A percentile compares a stretch with the other conserved stretches of the same genome.
These are phyloP conservation scores for Aspergillus fischeri DNA, from an alignment of 2,329 filamentous ascomycete species.

Conservation along the genomic window DNA sequence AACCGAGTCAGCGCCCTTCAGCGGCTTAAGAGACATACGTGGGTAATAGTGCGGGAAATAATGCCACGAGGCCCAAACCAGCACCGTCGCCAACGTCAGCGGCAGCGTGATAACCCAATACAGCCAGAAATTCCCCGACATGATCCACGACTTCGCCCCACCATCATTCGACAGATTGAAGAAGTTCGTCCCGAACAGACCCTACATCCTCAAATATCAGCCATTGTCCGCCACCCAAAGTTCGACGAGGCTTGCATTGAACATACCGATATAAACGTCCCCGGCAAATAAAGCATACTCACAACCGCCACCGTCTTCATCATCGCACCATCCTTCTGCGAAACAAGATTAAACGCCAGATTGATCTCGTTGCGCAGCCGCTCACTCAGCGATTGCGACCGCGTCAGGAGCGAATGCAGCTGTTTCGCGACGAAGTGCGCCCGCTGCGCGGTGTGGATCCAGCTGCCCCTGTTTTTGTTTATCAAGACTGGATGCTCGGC, in stretches of 20 bases:
- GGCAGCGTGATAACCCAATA: conserved; percentile 30
- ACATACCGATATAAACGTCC: conserved; percentile 29
- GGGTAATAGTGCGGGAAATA: neutral
- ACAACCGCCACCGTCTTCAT: conserved; percentile 30
- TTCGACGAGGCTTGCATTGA: no score
- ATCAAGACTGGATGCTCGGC: conserved; percentile 1
- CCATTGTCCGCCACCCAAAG: neutral
- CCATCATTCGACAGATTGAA: conserved; percentile 23
- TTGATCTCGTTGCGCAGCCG: conserved; percentile 34
- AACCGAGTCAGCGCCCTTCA: neutral
- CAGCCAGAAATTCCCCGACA: conserved; percentile 27
- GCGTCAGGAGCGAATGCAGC: conserved; percentile 23
- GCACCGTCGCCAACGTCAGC: conserved; percentile 23
- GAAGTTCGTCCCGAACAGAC: conserved; percentile 34
- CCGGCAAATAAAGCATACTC: conserved; percentile 26
- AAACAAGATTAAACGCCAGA: conserved; percentile 31
- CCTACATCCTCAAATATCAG: conserved; percentile 10
- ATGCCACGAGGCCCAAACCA: conserved; percentile 23
- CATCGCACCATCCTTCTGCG: conserved; percentile 26
- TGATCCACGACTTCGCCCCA: conserved; percentile 17
- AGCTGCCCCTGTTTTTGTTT: neutral
- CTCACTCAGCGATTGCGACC: conserved; percentile 25
- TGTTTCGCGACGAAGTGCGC: conserved; percentile 20
- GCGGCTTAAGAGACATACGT: neutral
- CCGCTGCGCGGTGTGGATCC: conserved; percentile 7